Evolutionary conservation across 805 yeast species (phyloP), one percentile per base, ranked within the genome.

Genomic region (Barnettozyma siamensis): DNA sequence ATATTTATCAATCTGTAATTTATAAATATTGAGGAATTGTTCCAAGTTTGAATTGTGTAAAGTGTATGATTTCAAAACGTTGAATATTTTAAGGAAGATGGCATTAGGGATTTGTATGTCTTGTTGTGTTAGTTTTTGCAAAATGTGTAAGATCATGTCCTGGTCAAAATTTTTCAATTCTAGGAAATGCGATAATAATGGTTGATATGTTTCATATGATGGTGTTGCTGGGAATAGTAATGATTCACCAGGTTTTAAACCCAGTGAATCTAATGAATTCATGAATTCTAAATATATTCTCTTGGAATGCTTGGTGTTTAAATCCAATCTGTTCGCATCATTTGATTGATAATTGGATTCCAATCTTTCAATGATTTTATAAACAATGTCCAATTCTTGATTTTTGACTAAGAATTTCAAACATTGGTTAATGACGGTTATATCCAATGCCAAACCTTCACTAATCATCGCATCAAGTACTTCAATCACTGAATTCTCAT

Each of bases 121-220:
- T 9, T 20, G 33, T 11, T 19, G 7, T 18, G 16, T 30, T 5
- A 35, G 20, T 13, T 5, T 10, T 2, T 28, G 6, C 9, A 36
- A 31, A 6, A 35, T 11, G 7, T 16, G 8, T 12, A 31, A 16
- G 12, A 41, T 30, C 7, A 7, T 19, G 15, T 32, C 37, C n/a
- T 39, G 37, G 19, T 32, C 15, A 23, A 41, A 41, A 7, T 28
- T 27, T 18, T 36, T 24, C 4, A 41, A 16, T 15, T 41, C 37
- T 3, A 36, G 12, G 19, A 31, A 36, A 15, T 30, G 34, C 6
- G 24, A 5, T 5, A 41, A 26, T 9, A 41, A 18, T 15, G 39
- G 40, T 9, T 24, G 16, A 30, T 41, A 41, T 4, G 44, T 36
- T 29, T 41, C 44, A 29, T 32, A 41, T 20, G 27, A 17, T 8